Percentiles rank a stretch among this genome's conserved stretches.
These are phyloP conservation scores for Aphanomyces euteiches DNA, from an alignment of 352 stramenopile species.

Conservation along the genomic window DNA sequence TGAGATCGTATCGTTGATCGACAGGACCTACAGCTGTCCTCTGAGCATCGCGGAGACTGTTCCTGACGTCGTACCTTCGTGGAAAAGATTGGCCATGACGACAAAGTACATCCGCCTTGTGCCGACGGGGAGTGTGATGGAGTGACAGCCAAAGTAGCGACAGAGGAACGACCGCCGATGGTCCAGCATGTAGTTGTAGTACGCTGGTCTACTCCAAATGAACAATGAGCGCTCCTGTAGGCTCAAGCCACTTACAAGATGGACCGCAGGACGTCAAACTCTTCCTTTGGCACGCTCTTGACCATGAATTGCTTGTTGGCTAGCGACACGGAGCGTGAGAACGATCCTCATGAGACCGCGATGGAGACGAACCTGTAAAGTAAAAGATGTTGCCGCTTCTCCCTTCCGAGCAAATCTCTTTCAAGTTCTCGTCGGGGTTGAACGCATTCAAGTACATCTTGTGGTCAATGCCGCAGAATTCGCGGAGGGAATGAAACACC, in stretches of 20 bases:
- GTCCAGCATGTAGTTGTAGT: conserved; percentile 73
- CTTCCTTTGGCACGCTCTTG: conserved; percentile 83
- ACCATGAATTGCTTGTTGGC: conserved; percentile 86
- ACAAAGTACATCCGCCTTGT: conserved; percentile 86
- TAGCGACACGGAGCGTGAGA: conserved; percentile 51
- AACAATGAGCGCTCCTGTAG: conserved; percentile 23
- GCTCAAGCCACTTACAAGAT: conserved; percentile 57
- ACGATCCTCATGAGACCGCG: conserved; percentile 39
- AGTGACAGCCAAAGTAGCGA: conserved; percentile 83
- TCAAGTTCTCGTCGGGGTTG: conserved; percentile 57
- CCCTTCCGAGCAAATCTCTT: conserved; percentile 70
- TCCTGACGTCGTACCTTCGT: conserved; percentile 39
- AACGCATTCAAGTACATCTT: conserved; percentile 72
- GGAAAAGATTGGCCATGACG: conserved; percentile 85
- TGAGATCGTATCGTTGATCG: conserved; percentile 76
- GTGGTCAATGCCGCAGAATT: conserved; percentile 67
- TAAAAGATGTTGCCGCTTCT: conserved; percentile 87
- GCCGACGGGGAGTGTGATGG: conserved; percentile 77
- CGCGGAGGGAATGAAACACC: conserved; percentile 71
- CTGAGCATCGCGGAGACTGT: not conserved
- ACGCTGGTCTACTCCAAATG: conserved; percentile 35
- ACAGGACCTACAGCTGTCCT: not conserved
- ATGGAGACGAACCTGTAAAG: conserved; percentile 50
- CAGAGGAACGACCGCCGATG: conserved; percentile 73
- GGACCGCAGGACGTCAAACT: conserved; percentile 74